These are phyloP conservation scores for Leccinum laetum DNA, from an alignment of 1,284 basidiomycete genomes.

Conservation along the genomic window DNA sequence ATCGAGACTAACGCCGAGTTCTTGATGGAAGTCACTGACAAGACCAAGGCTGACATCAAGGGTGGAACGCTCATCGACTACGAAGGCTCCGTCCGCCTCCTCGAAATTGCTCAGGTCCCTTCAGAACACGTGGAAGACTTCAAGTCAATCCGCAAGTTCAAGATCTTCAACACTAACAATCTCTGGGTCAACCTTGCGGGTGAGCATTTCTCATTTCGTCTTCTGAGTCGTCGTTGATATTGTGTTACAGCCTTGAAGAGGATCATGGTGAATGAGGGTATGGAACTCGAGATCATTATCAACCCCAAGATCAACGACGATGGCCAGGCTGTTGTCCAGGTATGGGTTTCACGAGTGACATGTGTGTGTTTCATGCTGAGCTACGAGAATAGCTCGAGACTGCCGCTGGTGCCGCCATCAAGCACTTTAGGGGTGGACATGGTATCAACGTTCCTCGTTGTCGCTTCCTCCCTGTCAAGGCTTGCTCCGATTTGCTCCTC, in stretches of 20 bases:
- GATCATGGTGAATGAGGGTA: constrained; percentile 88
- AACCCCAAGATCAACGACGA: constrained; percentile 93
- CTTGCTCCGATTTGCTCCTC: constrained; percentile 87
- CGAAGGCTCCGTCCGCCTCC: constrained; percentile 90
- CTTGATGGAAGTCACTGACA: constrained; percentile 99
- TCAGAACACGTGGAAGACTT: constrained; percentile 99
- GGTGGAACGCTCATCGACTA: constrained; percentile 99
- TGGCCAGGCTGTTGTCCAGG: constrained; percentile 84
- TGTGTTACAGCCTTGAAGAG: constrained; percentile 78
- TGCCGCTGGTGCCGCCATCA: constrained; percentile 97
- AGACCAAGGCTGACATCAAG: constrained; percentile 99
- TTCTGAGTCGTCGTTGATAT: constrained; percentile 3
- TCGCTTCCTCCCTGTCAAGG: constrained; percentile 97
- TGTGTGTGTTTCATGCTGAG: neutral
- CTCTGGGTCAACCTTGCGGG: constrained; percentile 93
- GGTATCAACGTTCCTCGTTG: constrained; percentile 98
- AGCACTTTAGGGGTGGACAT: constrained; percentile 94
- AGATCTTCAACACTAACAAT: constrained; percentile 99
- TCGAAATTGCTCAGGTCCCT: constrained; percentile 99
- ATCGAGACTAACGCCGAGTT: constrained; percentile 88
- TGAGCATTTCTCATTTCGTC: constrained; percentile 22
- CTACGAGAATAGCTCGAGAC: constrained; percentile 83
- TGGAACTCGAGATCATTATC: constrained; percentile 94
- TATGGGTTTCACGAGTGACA: constrained; percentile 16
- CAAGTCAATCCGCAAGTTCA: constrained; percentile 94